A percentile compares a stretch with the other conserved stretches of the same genome.
Evolutionary conservation across 345 rosid species (phyloP).

Genomic region (Salix exigua): DNA sequence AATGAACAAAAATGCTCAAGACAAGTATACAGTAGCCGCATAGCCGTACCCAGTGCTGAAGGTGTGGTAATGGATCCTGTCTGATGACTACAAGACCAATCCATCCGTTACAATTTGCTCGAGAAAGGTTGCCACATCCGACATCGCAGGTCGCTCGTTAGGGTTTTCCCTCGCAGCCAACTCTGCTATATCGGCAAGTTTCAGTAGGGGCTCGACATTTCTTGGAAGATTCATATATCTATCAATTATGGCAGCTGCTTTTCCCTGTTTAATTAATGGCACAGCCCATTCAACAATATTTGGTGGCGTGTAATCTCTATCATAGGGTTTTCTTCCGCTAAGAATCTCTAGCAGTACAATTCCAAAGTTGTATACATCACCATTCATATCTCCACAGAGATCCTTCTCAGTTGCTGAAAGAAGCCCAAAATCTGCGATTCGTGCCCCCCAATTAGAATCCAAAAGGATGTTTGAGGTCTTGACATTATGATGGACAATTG

Average conservation of each 20-base stretch:
- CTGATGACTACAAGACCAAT: constrained; percentile 41
- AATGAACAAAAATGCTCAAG: constrained; percentile 22
- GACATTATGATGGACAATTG: constrained; percentile 61
- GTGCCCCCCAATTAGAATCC: constrained; percentile 82
- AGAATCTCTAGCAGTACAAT: constrained; percentile 73
- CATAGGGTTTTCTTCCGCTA: constrained; percentile 79
- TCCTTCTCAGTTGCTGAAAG: constrained; percentile 54
- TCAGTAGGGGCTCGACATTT: constrained; percentile 80
- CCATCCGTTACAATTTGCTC: constrained; percentile 68
- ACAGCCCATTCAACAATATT: constrained; percentile 69
- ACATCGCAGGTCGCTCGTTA: constrained; percentile 59
- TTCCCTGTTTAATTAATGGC: constrained; percentile 62
- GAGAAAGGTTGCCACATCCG: constrained; percentile 57
- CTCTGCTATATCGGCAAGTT: constrained; percentile 75
- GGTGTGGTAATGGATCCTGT: not conserved
- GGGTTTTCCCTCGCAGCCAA: constrained; percentile 64
- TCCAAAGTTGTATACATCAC: constrained; percentile 70
- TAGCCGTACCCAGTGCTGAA: constrained; percentile 14
- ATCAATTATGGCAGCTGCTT: constrained; percentile 64
- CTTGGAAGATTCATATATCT: constrained; percentile 56
- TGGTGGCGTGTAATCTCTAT: constrained; percentile 56
- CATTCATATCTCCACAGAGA: constrained; percentile 39
- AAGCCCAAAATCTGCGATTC: constrained; percentile 83
- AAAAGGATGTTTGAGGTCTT: constrained; percentile 75
- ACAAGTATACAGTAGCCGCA: constrained; percentile 43